Conservation (phyloP, 1,139 yeast species). For the Geotrichum restrictum region DNA sequence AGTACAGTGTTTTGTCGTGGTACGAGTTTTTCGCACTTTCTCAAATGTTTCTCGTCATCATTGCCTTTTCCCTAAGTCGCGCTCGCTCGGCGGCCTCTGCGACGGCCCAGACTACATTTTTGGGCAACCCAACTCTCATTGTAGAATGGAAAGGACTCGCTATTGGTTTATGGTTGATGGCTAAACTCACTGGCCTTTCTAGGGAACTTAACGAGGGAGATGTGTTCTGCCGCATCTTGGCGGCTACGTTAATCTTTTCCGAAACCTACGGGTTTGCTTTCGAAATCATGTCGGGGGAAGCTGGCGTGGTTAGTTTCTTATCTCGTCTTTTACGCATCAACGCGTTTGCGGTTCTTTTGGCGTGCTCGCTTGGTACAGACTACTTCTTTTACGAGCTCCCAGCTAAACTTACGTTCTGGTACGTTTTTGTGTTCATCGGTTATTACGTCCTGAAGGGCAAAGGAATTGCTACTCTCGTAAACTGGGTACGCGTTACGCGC, state of each 20-base stretch:
- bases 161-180: conserved; percentile 6
- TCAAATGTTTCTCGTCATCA: conserved; percentile 8
- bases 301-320: neutral
- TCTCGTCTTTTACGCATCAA: conserved; percentile 4
- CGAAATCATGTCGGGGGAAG: conserved; percentile 1
- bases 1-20: conserved; percentile 9
- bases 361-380: conserved; percentile 12
- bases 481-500: neutral
- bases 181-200: conserved; percentile 6
- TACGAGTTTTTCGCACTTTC: conserved; percentile 6
- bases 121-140: neutral
- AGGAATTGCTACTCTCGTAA: neutral
- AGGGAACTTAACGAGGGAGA: neutral
- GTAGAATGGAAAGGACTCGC: conserved; percentile 15
- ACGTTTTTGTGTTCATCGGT: conserved; percentile 6
- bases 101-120: neutral
- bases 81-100: neutral
- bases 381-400: conserved; percentile 13
- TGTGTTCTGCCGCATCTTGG: conserved; percentile 1
- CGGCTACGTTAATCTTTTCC: neutral
- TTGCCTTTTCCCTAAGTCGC: conserved; percentile 5
- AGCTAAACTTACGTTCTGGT: conserved; percentile 13
- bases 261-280: conserved; percentile 5
- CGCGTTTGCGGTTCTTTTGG: conserved; percentile 3
- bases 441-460: neutral